Conservation (phyloP, 2,329 filamentous ascomycete genomes). For the Fusarium multiceps region DNA sequence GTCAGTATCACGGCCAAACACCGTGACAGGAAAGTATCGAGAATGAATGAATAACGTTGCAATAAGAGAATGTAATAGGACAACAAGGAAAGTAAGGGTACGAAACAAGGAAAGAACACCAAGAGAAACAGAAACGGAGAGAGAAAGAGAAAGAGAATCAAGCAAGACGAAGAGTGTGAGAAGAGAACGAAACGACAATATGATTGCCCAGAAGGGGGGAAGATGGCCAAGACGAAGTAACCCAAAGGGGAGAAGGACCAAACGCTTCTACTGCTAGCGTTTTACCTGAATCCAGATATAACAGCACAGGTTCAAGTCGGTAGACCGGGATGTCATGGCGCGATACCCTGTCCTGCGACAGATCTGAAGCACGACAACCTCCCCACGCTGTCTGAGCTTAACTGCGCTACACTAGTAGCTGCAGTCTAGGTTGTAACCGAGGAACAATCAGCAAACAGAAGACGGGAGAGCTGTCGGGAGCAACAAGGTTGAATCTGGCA, state of each 20-base stretch:
- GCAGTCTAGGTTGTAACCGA: not conserved
- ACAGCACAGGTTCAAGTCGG: slow-evolving; percentile 27
- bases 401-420: slow-evolving; percentile 23
- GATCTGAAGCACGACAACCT: slow-evolving; percentile 57
- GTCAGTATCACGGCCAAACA: slow-evolving; percentile 17
- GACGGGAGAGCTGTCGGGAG: not conserved
- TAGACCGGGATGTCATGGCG: slow-evolving; percentile 34
- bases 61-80: slow-evolving; percentile 19
- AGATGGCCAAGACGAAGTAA: slow-evolving; percentile 1
- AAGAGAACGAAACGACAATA: slow-evolving; percentile 40
- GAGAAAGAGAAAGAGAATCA: slow-evolving; percentile 28
- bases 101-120: slow-evolving; percentile 35
- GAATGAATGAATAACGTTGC: slow-evolving; percentile 26
- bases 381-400: slow-evolving; percentile 41
- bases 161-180: slow-evolving; percentile 31
- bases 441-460: slow-evolving; percentile 14
- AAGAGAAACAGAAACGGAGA: slow-evolving; percentile 34
- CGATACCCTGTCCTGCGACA: slow-evolving; percentile 59
- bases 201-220: slow-evolving; percentile 16
- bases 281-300: slow-evolving; percentile 41
- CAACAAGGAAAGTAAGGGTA: not conserved
- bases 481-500: slow-evolving; percentile 20
- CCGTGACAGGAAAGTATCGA: slow-evolving; percentile 25
- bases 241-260: slow-evolving; percentile 30
- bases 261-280: slow-evolving; percentile 35